A percentile compares a stretch with the other conserved stretches of the same genome.
Conservation (phyloP, 2,329 filamentous ascomycete species). For the Trichoderma asperellum region DNA sequence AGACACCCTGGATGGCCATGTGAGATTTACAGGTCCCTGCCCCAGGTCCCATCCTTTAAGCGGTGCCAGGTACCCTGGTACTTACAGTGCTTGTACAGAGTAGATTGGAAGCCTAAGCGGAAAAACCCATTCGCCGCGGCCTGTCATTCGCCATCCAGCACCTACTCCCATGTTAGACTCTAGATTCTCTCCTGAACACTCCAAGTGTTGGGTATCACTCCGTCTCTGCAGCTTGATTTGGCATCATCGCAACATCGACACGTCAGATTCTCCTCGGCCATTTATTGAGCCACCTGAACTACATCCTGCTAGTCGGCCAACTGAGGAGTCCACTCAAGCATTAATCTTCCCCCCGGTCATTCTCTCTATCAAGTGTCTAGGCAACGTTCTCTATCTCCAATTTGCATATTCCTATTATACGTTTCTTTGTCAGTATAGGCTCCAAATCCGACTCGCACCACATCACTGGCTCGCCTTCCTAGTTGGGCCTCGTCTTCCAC, state of each 20-base stretch:
- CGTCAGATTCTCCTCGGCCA: constrained; percentile 12
- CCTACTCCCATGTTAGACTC: not conserved
- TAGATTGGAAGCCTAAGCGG: not conserved
- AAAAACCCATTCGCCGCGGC: constrained; percentile 22
- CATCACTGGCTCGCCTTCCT: constrained; percentile 31
- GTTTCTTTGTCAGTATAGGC: constrained; percentile 11
- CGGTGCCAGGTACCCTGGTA: not conserved
- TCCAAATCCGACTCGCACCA: constrained; percentile 24
- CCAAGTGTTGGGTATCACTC: constrained; percentile 13
- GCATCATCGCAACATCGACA: constrained; percentile 20
- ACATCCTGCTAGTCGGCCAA: not conserved
- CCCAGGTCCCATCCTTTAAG: not conserved
- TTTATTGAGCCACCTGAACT: not conserved
- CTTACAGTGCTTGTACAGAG: not conserved
- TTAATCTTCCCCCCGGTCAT: not conserved
- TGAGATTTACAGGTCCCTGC: not conserved
- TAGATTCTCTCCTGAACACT: constrained; percentile 6
- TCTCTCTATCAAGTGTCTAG: not conserved
- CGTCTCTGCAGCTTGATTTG: constrained; percentile 8
- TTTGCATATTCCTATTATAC: not conserved
- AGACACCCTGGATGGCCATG: not conserved
- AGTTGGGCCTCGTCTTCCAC: constrained; percentile 29
- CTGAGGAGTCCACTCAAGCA: not conserved
- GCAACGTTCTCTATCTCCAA: constrained; percentile 5
- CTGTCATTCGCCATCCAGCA: not conserved